phyloP scores from a whole-genome alignment of 495 filamentous ascomycete genomes.

The Sporormia fimetaria region DNA sequence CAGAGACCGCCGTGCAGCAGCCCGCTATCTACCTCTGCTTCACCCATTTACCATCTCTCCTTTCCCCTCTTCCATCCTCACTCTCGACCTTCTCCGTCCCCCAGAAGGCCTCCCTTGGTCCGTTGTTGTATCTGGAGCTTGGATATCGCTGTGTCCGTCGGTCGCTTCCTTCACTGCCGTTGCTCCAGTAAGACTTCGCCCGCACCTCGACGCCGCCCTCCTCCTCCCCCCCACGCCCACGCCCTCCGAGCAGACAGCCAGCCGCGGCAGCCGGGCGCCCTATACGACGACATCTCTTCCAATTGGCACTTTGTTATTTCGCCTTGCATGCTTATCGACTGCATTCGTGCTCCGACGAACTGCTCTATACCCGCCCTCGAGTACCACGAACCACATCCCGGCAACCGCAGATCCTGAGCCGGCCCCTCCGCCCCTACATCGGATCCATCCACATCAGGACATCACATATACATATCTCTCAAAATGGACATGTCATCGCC shows the following conservation, averaged over 20 bases:
- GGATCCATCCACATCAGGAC: background rate
- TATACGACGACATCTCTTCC: slow-evolving; percentile 27
- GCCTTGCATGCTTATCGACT: slow-evolving; percentile 26
- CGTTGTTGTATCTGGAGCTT: slow-evolving; percentile 4
- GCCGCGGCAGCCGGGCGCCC: slow-evolving; percentile 15
- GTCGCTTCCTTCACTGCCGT: slow-evolving; percentile 13
- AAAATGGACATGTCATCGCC: slow-evolving; percentile 92
- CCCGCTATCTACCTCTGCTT: slow-evolving; percentile 17
- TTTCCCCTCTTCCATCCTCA: slow-evolving; percentile 9
- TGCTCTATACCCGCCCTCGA: slow-evolving; percentile 3
- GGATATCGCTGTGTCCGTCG: background rate
- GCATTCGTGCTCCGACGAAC: slow-evolving; percentile 7
- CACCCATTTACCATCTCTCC: slow-evolving; percentile 12
- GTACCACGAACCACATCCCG: too few species aligned
- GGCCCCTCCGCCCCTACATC: background rate
- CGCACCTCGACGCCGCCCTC: slow-evolving; percentile 4
- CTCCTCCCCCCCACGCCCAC: too few species aligned
- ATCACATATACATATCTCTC: background rate
- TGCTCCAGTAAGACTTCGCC: slow-evolving; percentile 5
- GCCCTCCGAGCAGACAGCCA: too few species aligned
- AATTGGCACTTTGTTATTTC: slow-evolving; percentile 29
- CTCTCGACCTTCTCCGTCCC: slow-evolving; percentile 25
- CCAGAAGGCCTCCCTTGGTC: slow-evolving; percentile 23
- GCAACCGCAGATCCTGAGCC: background rate
- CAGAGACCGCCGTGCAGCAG: slow-evolving; percentile 17